A percentile compares a stretch with the other conserved stretches of the same genome.
These are phyloP conservation scores for Apiotrichum gamsii DNA, from an alignment of 1,284 basidiomycete genomes.

Conservation along the genomic window DNA sequence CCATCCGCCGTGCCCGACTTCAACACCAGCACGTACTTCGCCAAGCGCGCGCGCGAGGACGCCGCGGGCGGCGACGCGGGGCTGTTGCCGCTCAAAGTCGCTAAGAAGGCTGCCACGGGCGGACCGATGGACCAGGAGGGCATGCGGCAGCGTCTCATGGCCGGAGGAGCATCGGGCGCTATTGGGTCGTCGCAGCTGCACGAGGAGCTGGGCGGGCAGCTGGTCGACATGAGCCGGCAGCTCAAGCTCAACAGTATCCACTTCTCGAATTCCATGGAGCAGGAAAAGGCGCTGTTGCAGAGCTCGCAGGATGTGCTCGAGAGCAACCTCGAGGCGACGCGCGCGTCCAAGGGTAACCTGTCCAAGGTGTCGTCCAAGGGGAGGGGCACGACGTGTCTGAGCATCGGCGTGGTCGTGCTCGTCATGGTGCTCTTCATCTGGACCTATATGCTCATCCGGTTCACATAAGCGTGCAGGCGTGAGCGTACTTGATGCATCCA, in stretches of 20 bases:
- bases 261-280: slow-evolving; percentile 45
- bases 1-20: not conserved
- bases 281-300: slow-evolving; percentile 45
- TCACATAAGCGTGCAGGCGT: slow-evolving; percentile 42
- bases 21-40: slow-evolving; percentile 29
- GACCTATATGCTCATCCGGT: slow-evolving; percentile 48
- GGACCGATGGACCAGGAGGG: slow-evolving; percentile 8
- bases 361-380: slow-evolving; percentile 40
- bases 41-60: slow-evolving; percentile 24
- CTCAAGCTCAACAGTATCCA: slow-evolving; percentile 47
- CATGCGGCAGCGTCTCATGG: slow-evolving; percentile 15
- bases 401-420: slow-evolving; percentile 36
- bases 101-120: not conserved
- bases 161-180: slow-evolving; percentile 2
- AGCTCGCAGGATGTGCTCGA: slow-evolving; percentile 40
- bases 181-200: slow-evolving; percentile 41
- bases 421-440: slow-evolving; percentile 46
- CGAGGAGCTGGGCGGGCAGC: slow-evolving; percentile 47
- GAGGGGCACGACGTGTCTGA: slow-evolving; percentile 46
- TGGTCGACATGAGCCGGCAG: slow-evolving; percentile 47
- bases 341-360: slow-evolving; percentile 39
- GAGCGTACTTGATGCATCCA: no score
- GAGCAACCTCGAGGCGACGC: slow-evolving; percentile 42
- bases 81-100: slow-evolving; percentile 27
- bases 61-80: slow-evolving; percentile 26